Evolutionary conservation across 345 rosid species (phyloP).

Genomic region (Syzygium aromaticum): DNA sequence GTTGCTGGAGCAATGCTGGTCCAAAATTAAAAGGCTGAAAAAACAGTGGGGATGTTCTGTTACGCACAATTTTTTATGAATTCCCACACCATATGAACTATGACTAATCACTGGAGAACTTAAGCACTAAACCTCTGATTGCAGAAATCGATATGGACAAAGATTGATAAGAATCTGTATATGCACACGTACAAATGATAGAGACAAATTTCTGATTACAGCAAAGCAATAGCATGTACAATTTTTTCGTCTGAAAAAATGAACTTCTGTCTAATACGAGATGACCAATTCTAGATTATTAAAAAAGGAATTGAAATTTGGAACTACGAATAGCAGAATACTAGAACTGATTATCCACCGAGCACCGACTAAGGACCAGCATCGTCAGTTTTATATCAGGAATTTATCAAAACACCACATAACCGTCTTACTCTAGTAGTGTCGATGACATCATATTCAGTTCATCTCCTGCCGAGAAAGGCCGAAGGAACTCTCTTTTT

Average conservation of each 20-base stretch:
- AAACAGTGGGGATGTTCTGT: neutral
- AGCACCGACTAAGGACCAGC: neutral
- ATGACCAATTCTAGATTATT: neutral
- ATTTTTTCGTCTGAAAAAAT: neutral
- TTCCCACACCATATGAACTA: neutral
- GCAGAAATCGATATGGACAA: neutral
- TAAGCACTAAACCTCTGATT: neutral
- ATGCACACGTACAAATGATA: neutral
- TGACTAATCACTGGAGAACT: neutral
- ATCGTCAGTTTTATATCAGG: neutral
- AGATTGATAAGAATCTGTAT: neutral
- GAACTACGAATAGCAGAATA: neutral
- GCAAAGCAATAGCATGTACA: neutral
- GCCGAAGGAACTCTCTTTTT: neutral
- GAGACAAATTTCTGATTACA: neutral
- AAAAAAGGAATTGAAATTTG: neutral
- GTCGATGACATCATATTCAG: neutral
- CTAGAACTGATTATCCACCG: neutral
- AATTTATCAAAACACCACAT: neutral
- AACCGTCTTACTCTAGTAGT: neutral
- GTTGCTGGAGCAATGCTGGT: slow-evolving; percentile 55
- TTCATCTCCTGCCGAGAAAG: neutral
- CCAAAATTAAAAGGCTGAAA: neutral
- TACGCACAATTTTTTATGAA: neutral
- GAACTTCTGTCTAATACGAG: neutral